Conservation (phyloP, 768 basidiomycete genomes). For the Kwoniella shandongensis region DNA sequence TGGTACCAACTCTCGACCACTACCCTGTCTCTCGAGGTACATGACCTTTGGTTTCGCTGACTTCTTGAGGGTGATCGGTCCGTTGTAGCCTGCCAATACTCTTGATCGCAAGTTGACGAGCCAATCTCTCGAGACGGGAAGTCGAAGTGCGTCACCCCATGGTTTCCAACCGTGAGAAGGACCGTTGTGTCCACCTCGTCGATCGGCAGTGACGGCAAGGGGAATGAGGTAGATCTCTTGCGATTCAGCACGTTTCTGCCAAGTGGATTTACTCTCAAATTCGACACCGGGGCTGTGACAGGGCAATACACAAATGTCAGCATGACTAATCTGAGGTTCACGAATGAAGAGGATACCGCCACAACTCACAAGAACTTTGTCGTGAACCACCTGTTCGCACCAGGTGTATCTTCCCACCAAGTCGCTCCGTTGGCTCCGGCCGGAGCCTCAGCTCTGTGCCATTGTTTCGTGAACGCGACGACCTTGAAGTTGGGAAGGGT, state of each 20-base stretch:
- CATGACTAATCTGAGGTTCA: background rate
- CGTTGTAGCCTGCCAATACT: slow-evolving; percentile 28
- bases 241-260: slow-evolving; percentile 27
- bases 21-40: slow-evolving; percentile 36
- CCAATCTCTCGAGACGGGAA: slow-evolving; percentile 33
- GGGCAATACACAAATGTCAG: no score
- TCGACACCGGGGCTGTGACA: slow-evolving; percentile 34
- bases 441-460: slow-evolving; percentile 11
- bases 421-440: background rate
- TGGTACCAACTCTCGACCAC: slow-evolving; percentile 18
- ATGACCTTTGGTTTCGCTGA: slow-evolving; percentile 27
- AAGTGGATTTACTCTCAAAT: slow-evolving; percentile 22
- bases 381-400: slow-evolving; percentile 35
- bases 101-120: slow-evolving; percentile 27
- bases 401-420: slow-evolving; percentile 32
- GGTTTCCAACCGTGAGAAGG: slow-evolving; percentile 33
- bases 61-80: slow-evolving; percentile 19
- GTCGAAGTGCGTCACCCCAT: slow-evolving; percentile 33
- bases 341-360: background rate
- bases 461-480: slow-evolving; percentile 25
- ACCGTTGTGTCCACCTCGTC: slow-evolving; percentile 32
- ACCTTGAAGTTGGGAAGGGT: slow-evolving; percentile 22
- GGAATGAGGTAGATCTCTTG: slow-evolving; percentile 23
- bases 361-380: slow-evolving; percentile 43
- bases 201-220: slow-evolving; percentile 27